These are phyloP conservation scores for Fusarium anguioides DNA, from an alignment of 2,329 filamentous ascomycete genomes.

Conservation along the genomic window DNA sequence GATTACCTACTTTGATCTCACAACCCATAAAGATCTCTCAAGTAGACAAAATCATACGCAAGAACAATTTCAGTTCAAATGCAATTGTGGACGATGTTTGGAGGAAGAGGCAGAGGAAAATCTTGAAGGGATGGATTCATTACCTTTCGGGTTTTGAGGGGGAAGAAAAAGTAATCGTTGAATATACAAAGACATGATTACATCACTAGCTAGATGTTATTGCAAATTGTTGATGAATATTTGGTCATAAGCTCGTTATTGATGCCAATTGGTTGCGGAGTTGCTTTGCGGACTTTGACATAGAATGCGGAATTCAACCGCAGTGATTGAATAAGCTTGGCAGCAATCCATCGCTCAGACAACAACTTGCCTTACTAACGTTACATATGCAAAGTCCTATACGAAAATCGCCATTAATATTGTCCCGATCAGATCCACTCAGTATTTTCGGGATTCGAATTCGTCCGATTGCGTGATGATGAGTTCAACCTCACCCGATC, in stretches of 20 bases:
- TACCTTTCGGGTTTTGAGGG: slow-evolving; percentile 30
- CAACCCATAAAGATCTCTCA: slow-evolving; percentile 16
- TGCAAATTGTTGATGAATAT: too few relatives aligned
- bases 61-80: slow-evolving; percentile 43
- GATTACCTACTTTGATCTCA: slow-evolving; percentile 47
- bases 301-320: too few relatives aligned
- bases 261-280: too few relatives aligned
- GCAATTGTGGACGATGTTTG: slow-evolving; percentile 42
- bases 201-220: too few relatives aligned
- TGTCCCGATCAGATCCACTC: neutral
- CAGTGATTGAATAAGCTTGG: too few relatives aligned
- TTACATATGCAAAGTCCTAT: too few relatives aligned
- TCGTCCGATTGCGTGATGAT: neutral
- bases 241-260: too few relatives aligned
- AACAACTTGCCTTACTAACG: too few relatives aligned
- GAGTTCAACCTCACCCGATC: too few relatives aligned
- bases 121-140: slow-evolving; percentile 32
- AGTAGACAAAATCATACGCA: slow-evolving; percentile 32
- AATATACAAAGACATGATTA: neutral
- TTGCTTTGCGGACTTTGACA: too few relatives aligned
- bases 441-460: neutral
- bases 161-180: neutral
- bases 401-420: neutral
- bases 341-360: too few relatives aligned
- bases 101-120: slow-evolving; percentile 41